A percentile compares a stretch with the other conserved stretches of the same genome.
These are phyloP conservation scores for Debaryomyces prosopidis DNA, from an alignment of 805 yeast genomes.

Conservation along the genomic window DNA sequence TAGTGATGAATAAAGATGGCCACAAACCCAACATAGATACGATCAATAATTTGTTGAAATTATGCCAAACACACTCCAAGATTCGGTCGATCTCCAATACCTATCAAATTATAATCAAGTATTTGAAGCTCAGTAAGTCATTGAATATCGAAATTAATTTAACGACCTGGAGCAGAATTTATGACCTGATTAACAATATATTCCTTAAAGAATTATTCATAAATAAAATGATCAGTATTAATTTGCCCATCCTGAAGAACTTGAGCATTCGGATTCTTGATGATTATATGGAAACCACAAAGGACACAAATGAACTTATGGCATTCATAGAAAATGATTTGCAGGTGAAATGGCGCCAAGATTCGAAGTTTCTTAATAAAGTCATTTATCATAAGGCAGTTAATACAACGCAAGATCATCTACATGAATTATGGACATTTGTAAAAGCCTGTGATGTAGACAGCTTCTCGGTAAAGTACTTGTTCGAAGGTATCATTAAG, in stretches of 20 bases:
- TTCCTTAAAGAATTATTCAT: slow-evolving; percentile 39
- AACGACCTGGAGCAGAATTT: slow-evolving; percentile 37
- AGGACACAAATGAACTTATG: slow-evolving; percentile 23
- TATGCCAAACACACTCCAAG: slow-evolving; percentile 30
- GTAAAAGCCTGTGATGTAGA: background rate
- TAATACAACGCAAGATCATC: background rate
- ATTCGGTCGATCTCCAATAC: slow-evolving; percentile 34
- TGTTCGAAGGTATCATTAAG: slow-evolving; percentile 15
- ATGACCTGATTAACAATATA: slow-evolving; percentile 37
- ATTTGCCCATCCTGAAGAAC: slow-evolving; percentile 34
- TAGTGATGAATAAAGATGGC: slow-evolving; percentile 44
- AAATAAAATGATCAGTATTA: slow-evolving; percentile 28
- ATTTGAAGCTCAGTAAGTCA: slow-evolving; percentile 26
- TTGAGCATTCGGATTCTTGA: slow-evolving; percentile 30
- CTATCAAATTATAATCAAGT: slow-evolving; percentile 28
- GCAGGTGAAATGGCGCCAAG: slow-evolving; percentile 27
- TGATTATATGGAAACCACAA: slow-evolving; percentile 35
- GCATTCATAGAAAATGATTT: slow-evolving; percentile 37
- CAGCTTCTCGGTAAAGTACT: slow-evolving; percentile 15
- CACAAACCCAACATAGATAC: slow-evolving; percentile 41
- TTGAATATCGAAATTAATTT: slow-evolving; percentile 29
- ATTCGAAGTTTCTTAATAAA: slow-evolving; percentile 28
- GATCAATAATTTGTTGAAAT: slow-evolving; percentile 35
- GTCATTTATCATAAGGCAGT: slow-evolving; percentile 19
- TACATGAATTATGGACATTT: slow-evolving; percentile 2